Evolutionary conservation across 2,329 filamentous ascomycete genomes (phyloP), one percentile per base, ranked within the genome.

Genomic region (Nemania sp.): DNA sequence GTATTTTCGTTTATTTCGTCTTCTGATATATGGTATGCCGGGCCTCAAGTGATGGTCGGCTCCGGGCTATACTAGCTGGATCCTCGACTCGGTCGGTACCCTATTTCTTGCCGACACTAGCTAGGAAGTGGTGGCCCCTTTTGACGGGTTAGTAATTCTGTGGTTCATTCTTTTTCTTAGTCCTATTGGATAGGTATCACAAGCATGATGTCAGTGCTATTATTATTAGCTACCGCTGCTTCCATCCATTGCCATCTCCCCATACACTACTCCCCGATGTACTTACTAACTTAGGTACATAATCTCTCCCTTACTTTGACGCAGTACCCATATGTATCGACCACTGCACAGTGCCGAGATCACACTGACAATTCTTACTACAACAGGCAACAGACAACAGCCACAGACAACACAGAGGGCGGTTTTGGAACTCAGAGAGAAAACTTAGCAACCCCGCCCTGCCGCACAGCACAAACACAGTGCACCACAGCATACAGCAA

Each of bases 131-230:
- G 42, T 40, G 32, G 51, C 40, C 51, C 17, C 7, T 52, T 50
- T 46, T 32, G 46, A 51, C 40, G 50, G 43, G 57, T 49, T 60
- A 60, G 60, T 54, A 62, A 51, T 60, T 20, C 29, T 42, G 15
- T 32, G 40, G 45, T 60, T 46, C 53, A 63, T 57, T 63, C 54
- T 43, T 53, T 50, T 61, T 53, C 53, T 61, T 62, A 56, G 58
- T 63, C 57, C 37, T 49, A 56, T 58, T 59, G 53, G 54, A 47
- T 59, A 59, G 58, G 59, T 62, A 55, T 59, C 55, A 58, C 58
- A 45, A 55, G 34, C 57, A 58, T 64, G 52, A 58, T 59, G 62
- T 56, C 61, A 54, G 53, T 43, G 35, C 34, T 49, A 61, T 59
- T 63, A 56, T 55, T 52, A 54, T 46, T 40, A 59, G 46, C 46